Base-by-base conservation (phyloP, 768 basidiomycete species). In the Cystofilobasidium macerans region DNA sequence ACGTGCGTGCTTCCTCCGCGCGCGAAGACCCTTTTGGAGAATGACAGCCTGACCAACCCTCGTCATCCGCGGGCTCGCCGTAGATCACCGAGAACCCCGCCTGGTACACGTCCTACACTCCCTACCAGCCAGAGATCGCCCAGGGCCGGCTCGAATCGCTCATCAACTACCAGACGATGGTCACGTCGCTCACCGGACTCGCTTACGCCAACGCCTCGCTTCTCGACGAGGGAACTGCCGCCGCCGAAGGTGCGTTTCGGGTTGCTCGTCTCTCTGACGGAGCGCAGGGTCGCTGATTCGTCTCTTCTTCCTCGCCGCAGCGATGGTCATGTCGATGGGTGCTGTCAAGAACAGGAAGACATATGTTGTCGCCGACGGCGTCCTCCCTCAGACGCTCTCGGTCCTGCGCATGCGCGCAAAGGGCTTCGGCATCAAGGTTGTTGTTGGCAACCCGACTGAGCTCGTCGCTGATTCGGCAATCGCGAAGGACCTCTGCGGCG, bases 141-240 rank as follows among this genome's bases (percentile, higher is more conserved):
- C 94, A 99, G 84, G 94, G 90, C 45, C 94, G 94, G 60, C 82
- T 99, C 57, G 94, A 99, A 74, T 95, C 91, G 6, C 82, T 99
- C 43, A 83, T 98, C 73, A 98, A 99, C 76, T 99, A 84, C 74
- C 94, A 99, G 78, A 89, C 92, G 0, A 92, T 99, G 87, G 83
- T 93, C 69, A 88, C 84, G 78, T 95, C 93, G 20, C 78, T 99
- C 73, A 95, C 94, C 18, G 82, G 86, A 26, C 91, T 99, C 82
- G 88, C 91, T 71, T 90, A 97, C 69, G 89, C 94, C 33, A 97
- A 97, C 72, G 92, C 94, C 2, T 97, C 92, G 20, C 81, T 99
- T 28, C 80, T 99, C 35, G 94, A 97, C 73, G 94, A 97, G 76
- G 68, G 71, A 7, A 72, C 72, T 4, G 72, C 71, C 35, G 71